Base-by-base conservation (phyloP, 192 early-diverging fungal species). In the Coemansia sp. region DNA sequence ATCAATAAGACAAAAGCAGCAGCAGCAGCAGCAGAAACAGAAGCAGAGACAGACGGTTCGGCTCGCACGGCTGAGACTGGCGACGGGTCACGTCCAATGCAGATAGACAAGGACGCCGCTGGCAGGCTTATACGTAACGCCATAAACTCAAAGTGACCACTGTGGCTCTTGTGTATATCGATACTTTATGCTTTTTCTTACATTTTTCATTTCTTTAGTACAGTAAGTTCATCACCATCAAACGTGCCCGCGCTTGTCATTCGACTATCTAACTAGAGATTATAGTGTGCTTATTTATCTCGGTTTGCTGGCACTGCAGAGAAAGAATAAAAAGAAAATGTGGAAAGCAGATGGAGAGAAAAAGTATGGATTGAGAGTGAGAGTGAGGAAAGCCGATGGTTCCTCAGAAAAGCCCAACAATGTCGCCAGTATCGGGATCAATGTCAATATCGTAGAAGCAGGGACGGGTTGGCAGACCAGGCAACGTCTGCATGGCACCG, bases 401-500 rank as follows among this genome's bases (percentile, higher is more conserved):
- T 38, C 53, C 39, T 51, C 90, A 98, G 78, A 98, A 98, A 40
- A 98, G 87, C 0, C 96, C 96, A n/a, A 81, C 46, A 22, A 96
- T 90, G 39, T 90, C 84, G 59, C 94, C 94, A 37, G 90, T 87
- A 61, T 96, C 91, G 7, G 85, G 77, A 64, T 98, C 95, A 42
- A 98, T 72, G 74, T 97, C 96, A 44, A 98, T 94, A 81, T 98
- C 96, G 78, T 88, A 97, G 86, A 96, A 98, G 73, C 94, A 94
- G 7, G 95, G 96, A 45, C 96, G 89, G 4, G 97, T 98, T 32
- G 95, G 93, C 49, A 98, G 86, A 39, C 97, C 97, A 11, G 97
- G 97, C 90, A 99, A 96, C 22, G 97, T 99, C 72, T 93, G 92
- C 96, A 99, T 98, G 50, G 90, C 88, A 44, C 97, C 97, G 22